Conservation (phyloP, 2,329 filamentous ascomycete genomes). For the Neofusicoccum umdonicola region DNA sequence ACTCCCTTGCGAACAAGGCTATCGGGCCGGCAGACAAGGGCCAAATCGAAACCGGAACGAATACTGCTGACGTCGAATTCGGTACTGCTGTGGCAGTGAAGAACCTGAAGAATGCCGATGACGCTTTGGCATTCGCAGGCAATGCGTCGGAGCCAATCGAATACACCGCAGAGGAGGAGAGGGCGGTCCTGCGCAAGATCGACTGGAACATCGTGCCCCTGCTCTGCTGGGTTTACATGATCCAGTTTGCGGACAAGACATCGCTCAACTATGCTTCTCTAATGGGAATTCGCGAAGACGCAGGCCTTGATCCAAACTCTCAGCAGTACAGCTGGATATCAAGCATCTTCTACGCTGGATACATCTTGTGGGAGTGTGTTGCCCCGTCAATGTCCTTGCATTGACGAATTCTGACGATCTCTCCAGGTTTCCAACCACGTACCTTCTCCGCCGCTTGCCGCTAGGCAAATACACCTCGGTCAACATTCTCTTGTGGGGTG, state of each 20-base stretch:
- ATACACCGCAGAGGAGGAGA: constrained; percentile 30
- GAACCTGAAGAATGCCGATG: too few species aligned
- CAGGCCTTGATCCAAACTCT: constrained; percentile 48
- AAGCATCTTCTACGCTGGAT: constrained; percentile 46
- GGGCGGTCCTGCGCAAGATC: constrained; percentile 49
- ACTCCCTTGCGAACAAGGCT: too few species aligned
- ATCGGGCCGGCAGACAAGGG: too few species aligned
- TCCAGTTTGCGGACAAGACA: constrained; percentile 63
- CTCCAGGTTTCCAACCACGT: background rate
- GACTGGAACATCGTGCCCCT: constrained; percentile 53
- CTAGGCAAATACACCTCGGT: constrained; percentile 59
- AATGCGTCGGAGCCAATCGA: background rate
- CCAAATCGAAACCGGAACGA: too few species aligned
- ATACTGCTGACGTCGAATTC: too few species aligned
- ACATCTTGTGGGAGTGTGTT: background rate
- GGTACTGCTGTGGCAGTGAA: too few species aligned
- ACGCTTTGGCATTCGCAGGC: background rate
- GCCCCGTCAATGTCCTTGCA: background rate
- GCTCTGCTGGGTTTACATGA: constrained; percentile 60
- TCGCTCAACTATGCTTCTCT: constrained; percentile 61
- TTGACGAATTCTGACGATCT: background rate
- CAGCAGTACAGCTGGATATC: constrained; percentile 55
- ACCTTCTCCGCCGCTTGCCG: constrained; percentile 56
- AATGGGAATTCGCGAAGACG: constrained; percentile 61
- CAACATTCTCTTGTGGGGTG: constrained; percentile 53